Evolutionary conservation across 1,284 basidiomycete genomes (phyloP).

Genomic region (Sutorius eximius): DNA sequence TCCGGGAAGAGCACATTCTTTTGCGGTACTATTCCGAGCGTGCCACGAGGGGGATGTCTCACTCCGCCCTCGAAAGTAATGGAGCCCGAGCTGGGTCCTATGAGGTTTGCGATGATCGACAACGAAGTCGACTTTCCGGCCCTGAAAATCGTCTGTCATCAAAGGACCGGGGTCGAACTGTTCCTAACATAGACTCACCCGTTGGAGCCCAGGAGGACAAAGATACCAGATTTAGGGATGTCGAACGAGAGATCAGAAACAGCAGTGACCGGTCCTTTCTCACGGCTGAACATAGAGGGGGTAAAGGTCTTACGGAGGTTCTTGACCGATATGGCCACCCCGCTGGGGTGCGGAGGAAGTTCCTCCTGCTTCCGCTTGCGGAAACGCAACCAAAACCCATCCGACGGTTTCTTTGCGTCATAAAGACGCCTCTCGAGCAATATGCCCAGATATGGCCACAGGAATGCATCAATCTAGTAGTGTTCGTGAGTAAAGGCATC

Average conservation of each 20-base stretch:
- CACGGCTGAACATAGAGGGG: conserved; percentile 40
- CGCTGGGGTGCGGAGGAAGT: conserved; percentile 36
- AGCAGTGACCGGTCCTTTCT: conserved; percentile 52
- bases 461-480: conserved; percentile 60
- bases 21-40: conserved; percentile 77
- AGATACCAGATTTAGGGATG: conserved; percentile 70
- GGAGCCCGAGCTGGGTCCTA: conserved; percentile 56
- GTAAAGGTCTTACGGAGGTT: conserved; percentile 60
- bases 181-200: conserved; percentile 43
- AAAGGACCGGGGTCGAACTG: not conserved
- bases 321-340: conserved; percentile 58
- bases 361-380: conserved; percentile 19
- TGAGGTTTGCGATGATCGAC: conserved; percentile 63
- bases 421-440: conserved; percentile 62
- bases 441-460: conserved; percentile 67
- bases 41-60: conserved; percentile 54
- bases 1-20: conserved; percentile 83
- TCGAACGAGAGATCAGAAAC: conserved; percentile 63
- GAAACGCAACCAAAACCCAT: conserved; percentile 31
- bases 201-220: conserved; percentile 73
- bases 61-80: conserved; percentile 63
- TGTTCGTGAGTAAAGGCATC: not conserved
- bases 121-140: conserved; percentile 80
- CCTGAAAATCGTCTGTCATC: conserved; percentile 36
- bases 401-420: conserved; percentile 50